Evolutionary conservation across 495 filamentous ascomycete genomes (phyloP), one percentile per base, ranked within the genome.

Genomic region (Penicillium turbatum): DNA sequence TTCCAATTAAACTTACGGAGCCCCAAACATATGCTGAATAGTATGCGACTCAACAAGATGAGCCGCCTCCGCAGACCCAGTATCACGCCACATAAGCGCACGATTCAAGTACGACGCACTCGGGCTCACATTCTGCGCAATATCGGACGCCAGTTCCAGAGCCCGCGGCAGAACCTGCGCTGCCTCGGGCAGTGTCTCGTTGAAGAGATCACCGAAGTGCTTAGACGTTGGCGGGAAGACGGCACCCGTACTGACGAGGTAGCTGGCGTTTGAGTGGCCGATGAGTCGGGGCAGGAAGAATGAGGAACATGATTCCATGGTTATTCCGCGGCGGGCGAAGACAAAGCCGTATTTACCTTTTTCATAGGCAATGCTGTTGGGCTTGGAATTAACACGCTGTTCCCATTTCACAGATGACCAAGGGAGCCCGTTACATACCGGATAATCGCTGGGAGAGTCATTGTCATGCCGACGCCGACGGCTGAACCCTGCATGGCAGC

Each of bases 391-490:
- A 6, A 13, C 3, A 7, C 7, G 16, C 21, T 24, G 21, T 24
- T 24, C 21, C 21, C n/a, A n/a, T n/a, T n/a, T n/a, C n/a, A n/a
- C n/a, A n/a, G n/a, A n/a, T 24, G 21, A 24, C 2, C 2, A 2
- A 24, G 21, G 21, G 21, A 24, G 4, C 4, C 4, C 21, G 21
- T 24, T 37, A 38, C 50, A 30, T 41, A 74, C 71, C 71, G 71
- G 44, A 87, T 81, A 34, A 71, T 75, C 51, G 79, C 77, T 1
- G 84, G 82, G 10, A 87, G 76, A 12, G 79, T 81, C 82, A 86
- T 85, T 10, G 83, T 87, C 63, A 86, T 84, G 5, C 84, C 83
- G 7, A 86, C 76, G 8, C 83, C 84, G 8, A 86, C 84, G 17
- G 84, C 84, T 36, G 76, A 79, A 43, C 84, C 84, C 61, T 85